Base-by-base conservation (phyloP, 73 alveolate species). In the Loxodes magnus region DNA sequence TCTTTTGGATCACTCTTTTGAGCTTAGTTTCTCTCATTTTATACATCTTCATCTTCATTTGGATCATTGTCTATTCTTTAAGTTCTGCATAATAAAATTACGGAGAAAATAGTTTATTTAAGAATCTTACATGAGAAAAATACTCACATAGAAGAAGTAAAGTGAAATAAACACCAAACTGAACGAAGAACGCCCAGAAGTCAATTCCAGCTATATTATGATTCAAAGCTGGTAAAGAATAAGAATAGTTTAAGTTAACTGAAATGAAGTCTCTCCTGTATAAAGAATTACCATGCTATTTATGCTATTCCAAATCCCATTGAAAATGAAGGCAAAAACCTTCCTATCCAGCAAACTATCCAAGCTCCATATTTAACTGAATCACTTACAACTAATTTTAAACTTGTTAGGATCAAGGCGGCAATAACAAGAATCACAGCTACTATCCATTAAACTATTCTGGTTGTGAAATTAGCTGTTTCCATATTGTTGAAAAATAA, bases 261-360 rank as follows among this genome's bases (percentile, higher is more conserved):
- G n/a, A n/a, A n/a, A n/a, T n/a, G n/a, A n/a, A n/a, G n/a, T n/a
- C n/a, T n/a, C n/a, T n/a, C n/a, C n/a, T n/a, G n/a, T n/a, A n/a
- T n/a, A n/a, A n/a, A n/a, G n/a, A n/a, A n/a, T n/a, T n/a, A n/a
- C n/a, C n/a, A n/a, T n/a, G n/a, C n/a, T n/a, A n/a, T n/a, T n/a
- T n/a, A n/a, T n/a, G n/a, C n/a, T n/a, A 74, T 59, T 17, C 98
- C 97, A 67, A 55, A 77, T 42, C 81, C 76, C 41, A 91, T 65
- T 20, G 93, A 58, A 64, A 86, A 91, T 33, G 93, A 80, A n/a
- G 98, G 98, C 28, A 82, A 56, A 24, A 79, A 33, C 41, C 88
- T 71, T 48, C 82, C 79, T 30, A 87, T 35, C 85, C 87, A 83
- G 43, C 63, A 68, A 0, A 76, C 9, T 12, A 46, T 39, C 43